phyloP scores from a whole-genome alignment of 805 yeast species.

The Tetrapisispora fleetii region DNA sequence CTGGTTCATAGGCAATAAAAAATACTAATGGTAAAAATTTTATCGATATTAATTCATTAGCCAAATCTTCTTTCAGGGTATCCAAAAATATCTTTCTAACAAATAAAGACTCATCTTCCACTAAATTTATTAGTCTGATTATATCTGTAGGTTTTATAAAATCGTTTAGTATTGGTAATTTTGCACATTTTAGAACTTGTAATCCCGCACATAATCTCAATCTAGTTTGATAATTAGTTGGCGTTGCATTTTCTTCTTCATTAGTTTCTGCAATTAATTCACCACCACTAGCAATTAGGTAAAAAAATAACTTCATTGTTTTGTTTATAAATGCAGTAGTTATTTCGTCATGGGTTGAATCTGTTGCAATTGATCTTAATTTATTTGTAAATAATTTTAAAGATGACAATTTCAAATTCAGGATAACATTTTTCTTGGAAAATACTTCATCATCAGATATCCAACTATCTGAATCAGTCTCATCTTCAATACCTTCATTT shows the following conservation, averaged over 20 bases:
- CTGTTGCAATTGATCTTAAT: slow-evolving; percentile 32
- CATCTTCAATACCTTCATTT: slow-evolving; percentile 34
- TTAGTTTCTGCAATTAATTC: slow-evolving; percentile 47
- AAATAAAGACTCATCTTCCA: slow-evolving; percentile 54
- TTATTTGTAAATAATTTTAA: slow-evolving; percentile 52
- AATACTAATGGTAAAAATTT: slow-evolving; percentile 58
- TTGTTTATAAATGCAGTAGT: slow-evolving; percentile 45
- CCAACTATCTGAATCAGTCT: slow-evolving; percentile 33
- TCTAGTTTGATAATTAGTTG: slow-evolving; percentile 47
- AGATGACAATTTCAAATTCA: slow-evolving; percentile 43
- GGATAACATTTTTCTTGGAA: slow-evolving; percentile 18
- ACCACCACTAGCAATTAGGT: slow-evolving; percentile 67
- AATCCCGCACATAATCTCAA: slow-evolving; percentile 62
- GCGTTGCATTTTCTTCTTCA: slow-evolving; percentile 46
- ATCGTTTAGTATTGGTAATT: slow-evolving; percentile 40
- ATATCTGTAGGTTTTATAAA: slow-evolving; percentile 45
- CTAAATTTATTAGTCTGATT: slow-evolving; percentile 42
- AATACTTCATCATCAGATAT: slow-evolving; percentile 33
- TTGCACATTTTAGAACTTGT: slow-evolving; percentile 54
- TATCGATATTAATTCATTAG: slow-evolving; percentile 47
- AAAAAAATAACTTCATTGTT: slow-evolving; percentile 53
- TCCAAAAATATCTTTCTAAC: slow-evolving; percentile 47
- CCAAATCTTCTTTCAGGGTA: slow-evolving; percentile 41
- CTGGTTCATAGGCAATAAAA: slow-evolving; percentile 72
- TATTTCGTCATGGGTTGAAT: slow-evolving; percentile 29